A percentile compares a stretch with the other conserved stretches of the same genome.
These are phyloP conservation scores for Kurtzmaniella quercitrusa DNA, from an alignment of 1,139 yeast genomes.

Conservation along the genomic window DNA sequence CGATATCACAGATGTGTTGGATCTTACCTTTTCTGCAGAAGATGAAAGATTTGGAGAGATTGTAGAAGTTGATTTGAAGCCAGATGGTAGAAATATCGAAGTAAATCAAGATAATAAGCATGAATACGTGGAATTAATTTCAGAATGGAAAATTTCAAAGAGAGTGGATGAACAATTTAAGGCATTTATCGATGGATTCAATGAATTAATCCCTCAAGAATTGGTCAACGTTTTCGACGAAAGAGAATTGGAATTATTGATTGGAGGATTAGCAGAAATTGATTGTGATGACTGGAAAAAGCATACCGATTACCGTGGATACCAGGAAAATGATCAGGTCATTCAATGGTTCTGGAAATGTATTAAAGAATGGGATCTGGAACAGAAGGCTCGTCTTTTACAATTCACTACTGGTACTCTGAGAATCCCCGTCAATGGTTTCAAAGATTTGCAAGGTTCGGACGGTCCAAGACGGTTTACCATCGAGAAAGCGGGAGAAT, in stretches of 20 bases:
- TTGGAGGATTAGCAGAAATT: slow-evolving; percentile 97
- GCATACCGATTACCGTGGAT: slow-evolving; percentile 97
- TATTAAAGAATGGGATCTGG: slow-evolving; percentile 91
- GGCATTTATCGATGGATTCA: slow-evolving; percentile 95
- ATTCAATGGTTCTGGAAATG: slow-evolving; percentile 99
- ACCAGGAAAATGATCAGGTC: slow-evolving; percentile 93
- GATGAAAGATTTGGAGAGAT: slow-evolving; percentile 96
- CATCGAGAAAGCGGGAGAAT: slow-evolving; percentile 95
- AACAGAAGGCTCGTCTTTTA: slow-evolving; percentile 89
- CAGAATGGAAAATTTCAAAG: slow-evolving; percentile 93
- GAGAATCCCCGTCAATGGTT: slow-evolving; percentile 97
- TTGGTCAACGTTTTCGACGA: slow-evolving; percentile 95
- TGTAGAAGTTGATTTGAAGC: slow-evolving; percentile 85
- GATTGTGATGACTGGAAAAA: slow-evolving; percentile 99
- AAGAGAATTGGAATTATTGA: slow-evolving; percentile 90
- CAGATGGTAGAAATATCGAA: slow-evolving; percentile 80
- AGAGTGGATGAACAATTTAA: slow-evolving; percentile 95
- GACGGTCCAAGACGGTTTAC: slow-evolving; percentile 99
- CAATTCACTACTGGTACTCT: slow-evolving; percentile 99
- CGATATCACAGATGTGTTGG: slow-evolving; percentile 78
- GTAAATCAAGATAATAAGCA: slow-evolving; percentile 93
- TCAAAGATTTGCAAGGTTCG: slow-evolving; percentile 95
- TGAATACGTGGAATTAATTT: slow-evolving; percentile 90
- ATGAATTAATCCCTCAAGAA: slow-evolving; percentile 95
- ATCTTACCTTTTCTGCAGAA: slow-evolving; percentile 88